phyloP scores from a whole-genome alignment of 148 eudicot genomes.

The Limonium bicolor region DNA sequence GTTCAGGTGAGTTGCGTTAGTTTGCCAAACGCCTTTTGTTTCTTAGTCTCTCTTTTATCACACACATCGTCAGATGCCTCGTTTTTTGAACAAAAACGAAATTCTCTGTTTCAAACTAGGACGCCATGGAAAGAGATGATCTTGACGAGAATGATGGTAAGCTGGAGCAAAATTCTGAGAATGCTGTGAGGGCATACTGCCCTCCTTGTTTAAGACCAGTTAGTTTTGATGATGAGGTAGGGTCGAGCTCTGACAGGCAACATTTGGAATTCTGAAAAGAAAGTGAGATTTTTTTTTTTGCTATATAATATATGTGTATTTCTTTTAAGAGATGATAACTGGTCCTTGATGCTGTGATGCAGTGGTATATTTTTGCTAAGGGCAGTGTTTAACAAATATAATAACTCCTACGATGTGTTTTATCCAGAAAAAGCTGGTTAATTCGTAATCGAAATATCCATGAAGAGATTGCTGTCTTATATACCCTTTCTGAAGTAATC shows the following conservation, averaged over 20 bases:
- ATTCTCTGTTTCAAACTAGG: constrained; percentile 18
- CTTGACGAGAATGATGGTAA: constrained; percentile 35
- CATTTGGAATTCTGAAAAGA: not conserved
- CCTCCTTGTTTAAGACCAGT: constrained; percentile 58
- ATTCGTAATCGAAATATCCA: too few species aligned
- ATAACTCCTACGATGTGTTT: too few species aligned
- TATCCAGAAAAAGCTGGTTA: too few species aligned
- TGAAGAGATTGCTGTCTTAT: too few species aligned
- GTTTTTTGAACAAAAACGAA: not conserved
- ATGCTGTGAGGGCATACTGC: constrained; percentile 47
- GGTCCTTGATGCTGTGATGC: too few species aligned
- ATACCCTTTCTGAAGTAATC: too few species aligned
- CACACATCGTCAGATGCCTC: not conserved
- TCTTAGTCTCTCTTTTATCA: not conserved
- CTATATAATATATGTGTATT: too few species aligned
- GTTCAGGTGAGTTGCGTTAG: constrained; percentile 43
- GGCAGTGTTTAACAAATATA: too few species aligned
- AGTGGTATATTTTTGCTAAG: too few species aligned
- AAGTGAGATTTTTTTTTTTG: too few species aligned
- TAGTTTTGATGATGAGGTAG: constrained; percentile 17
- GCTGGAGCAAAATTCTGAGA: constrained; percentile 25
- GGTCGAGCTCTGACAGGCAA: constrained; percentile 35
- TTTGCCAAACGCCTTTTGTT: not conserved
- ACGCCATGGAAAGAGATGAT: constrained; percentile 45
- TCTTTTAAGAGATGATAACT: too few species aligned